phyloP scores from a whole-genome alignment of 352 stramenopile species.

The Phytopythium mirpurense region DNA sequence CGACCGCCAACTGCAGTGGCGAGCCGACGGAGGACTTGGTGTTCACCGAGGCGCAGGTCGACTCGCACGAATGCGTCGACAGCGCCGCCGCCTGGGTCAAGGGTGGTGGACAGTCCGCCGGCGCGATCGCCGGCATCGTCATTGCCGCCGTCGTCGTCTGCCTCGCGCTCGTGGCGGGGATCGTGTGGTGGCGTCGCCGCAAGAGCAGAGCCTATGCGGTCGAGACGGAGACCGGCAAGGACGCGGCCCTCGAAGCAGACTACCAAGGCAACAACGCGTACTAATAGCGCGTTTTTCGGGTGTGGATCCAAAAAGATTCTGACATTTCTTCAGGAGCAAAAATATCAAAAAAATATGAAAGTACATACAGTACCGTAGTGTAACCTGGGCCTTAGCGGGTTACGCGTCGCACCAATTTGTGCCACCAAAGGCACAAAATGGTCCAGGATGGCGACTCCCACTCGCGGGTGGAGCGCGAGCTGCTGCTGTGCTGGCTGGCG shows the following conservation, averaged over 20 bases:
- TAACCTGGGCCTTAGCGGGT: no score
- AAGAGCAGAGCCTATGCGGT: not conserved
- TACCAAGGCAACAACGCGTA: no score
- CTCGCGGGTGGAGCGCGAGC: slow-evolving; percentile 15
- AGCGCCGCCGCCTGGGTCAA: not conserved
- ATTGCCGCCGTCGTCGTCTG: not conserved
- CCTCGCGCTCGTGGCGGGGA: not conserved
- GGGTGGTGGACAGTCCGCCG: not conserved
- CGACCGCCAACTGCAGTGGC: not conserved
- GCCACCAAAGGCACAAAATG: no score
- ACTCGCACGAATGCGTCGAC: slow-evolving; percentile 1
- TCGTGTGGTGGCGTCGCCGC: not conserved
- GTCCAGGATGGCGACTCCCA: not conserved
- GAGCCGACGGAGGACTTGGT: not conserved
- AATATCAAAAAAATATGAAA: no score
- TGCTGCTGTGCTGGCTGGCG: slow-evolving; percentile 39
- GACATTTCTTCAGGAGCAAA: no score
- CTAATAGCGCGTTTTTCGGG: no score
- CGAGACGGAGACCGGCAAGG: not conserved
- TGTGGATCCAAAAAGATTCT: no score
- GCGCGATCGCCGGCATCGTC: not conserved
- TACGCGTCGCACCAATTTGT: no score
- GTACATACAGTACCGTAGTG: no score
- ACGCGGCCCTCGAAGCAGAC: not conserved
- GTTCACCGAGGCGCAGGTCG: not conserved